Percentiles rank a stretch among this genome's conserved stretches.
Conservation (phyloP, 2,329 filamentous ascomycete genomes). For the Diatrype stigma region DNA sequence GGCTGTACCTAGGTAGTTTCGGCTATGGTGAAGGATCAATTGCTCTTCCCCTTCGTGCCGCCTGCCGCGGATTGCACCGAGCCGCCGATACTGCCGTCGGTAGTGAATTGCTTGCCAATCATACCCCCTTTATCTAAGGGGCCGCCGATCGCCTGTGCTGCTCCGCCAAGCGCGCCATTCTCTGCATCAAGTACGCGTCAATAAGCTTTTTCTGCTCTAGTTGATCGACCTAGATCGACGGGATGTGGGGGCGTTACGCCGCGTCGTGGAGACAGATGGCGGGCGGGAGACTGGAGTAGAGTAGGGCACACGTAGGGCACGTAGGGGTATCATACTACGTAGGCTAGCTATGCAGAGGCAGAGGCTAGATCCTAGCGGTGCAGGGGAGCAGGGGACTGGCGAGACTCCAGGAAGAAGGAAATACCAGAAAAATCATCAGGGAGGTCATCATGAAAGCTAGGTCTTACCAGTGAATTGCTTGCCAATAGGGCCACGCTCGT, state of each 20-base stretch:
- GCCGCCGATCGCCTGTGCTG: slow-evolving; percentile 46
- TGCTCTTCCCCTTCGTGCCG: slow-evolving; percentile 31
- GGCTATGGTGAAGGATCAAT: slow-evolving; percentile 10
- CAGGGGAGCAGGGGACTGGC: too few relatives aligned
- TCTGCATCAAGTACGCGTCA: slow-evolving; percentile 21
- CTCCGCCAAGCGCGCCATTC: slow-evolving; percentile 45
- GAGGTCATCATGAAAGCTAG: too few relatives aligned
- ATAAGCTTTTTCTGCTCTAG: not conserved
- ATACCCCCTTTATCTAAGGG: slow-evolving; percentile 46
- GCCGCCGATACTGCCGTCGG: slow-evolving; percentile 48
- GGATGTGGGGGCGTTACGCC: not conserved
- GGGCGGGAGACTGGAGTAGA: not conserved
- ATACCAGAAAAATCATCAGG: too few relatives aligned
- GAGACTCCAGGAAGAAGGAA: too few relatives aligned
- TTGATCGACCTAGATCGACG: not conserved
- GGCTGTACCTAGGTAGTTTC: too few relatives aligned
- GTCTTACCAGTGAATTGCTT: slow-evolving; percentile 50
- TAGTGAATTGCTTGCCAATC: slow-evolving; percentile 53
- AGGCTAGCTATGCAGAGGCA: too few relatives aligned
- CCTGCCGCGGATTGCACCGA: slow-evolving; percentile 44
- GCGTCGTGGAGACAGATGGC: not conserved
- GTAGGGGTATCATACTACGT: too few relatives aligned
- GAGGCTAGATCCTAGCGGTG: too few relatives aligned
- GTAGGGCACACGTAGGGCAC: too few relatives aligned
- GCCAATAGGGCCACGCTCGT: slow-evolving; percentile 46